Evolutionary conservation across 441 rosid species (phyloP).

Genomic region (Euphorbia schlechtendalii): DNA sequence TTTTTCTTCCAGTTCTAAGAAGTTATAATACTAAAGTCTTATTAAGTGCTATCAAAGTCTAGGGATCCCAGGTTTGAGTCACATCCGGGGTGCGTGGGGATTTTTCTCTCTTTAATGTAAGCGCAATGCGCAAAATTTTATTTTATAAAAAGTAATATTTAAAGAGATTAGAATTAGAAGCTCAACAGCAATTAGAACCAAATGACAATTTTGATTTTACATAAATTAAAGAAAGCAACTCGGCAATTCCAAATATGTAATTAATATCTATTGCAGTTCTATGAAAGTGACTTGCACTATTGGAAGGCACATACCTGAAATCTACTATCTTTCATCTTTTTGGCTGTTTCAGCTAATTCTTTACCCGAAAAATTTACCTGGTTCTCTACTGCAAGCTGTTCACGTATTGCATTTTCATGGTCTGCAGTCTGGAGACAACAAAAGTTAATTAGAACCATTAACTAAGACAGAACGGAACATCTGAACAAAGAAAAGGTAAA

Average conservation of each 20-base stretch:
- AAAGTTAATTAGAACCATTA: constrained; percentile 22
- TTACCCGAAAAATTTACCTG: constrained; percentile 18
- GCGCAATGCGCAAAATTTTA: no score
- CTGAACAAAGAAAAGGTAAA: constrained; percentile 21
- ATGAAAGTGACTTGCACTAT: background rate
- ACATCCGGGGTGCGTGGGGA: no score
- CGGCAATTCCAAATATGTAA: background rate
- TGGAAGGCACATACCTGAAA: constrained; percentile 30
- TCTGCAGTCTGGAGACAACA: constrained; percentile 55
- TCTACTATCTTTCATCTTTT: constrained; percentile 23
- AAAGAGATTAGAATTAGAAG: background rate
- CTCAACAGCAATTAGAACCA: background rate
- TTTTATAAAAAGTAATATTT: no score
- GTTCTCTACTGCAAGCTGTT: constrained; percentile 30
- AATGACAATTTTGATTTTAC: constrained; percentile 2
- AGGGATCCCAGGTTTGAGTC: no score
- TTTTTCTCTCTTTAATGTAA: no score
- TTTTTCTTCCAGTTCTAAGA: background rate
- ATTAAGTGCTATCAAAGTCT: background rate
- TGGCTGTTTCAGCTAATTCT: constrained; percentile 24
- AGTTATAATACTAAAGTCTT: background rate
- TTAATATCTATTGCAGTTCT: background rate
- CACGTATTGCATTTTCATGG: constrained; percentile 42
- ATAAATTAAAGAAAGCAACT: background rate
- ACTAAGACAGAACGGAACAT: constrained; percentile 13